Percentiles rank a stretch among this genome's conserved stretches.
These are phyloP conservation scores for Gossypium thurberi DNA, from an alignment of 345 rosid genomes.

Conservation along the genomic window DNA sequence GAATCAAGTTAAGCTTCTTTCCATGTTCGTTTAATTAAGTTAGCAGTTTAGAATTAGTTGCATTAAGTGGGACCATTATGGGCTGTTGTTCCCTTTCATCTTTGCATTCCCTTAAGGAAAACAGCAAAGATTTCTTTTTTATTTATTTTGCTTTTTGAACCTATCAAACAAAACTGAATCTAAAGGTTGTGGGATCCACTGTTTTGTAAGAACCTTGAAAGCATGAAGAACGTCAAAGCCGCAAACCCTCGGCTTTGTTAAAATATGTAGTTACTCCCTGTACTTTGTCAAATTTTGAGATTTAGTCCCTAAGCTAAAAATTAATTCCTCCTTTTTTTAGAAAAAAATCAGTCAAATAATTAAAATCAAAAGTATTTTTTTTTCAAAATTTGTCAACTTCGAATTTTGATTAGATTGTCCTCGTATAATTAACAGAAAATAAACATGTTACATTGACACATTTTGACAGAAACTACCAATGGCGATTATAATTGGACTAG, in stretches of 20 bases:
- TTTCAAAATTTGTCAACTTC: too few species aligned
- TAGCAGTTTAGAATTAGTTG: slow-evolving; percentile 10
- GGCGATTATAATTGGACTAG: too few species aligned
- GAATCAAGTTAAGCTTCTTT: slow-evolving; percentile 6
- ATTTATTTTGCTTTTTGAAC: background rate
- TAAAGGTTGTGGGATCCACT: background rate
- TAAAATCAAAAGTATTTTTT: too few species aligned
- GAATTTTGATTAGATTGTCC: too few species aligned
- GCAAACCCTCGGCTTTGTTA: background rate
- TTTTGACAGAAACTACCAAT: too few species aligned
- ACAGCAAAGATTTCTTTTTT: background rate
- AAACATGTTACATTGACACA: too few species aligned
- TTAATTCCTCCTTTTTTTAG: too few species aligned
- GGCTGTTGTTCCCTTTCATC: background rate
- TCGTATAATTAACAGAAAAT: too few species aligned
- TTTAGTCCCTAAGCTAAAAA: too few species aligned
- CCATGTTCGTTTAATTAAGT: background rate
- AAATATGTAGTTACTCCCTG: too few species aligned
- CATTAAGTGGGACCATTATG: slow-evolving; percentile 1
- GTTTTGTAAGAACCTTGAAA: background rate
- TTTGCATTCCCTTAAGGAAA: slow-evolving; percentile 9
- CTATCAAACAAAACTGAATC: background rate
- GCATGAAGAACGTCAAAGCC: background rate
- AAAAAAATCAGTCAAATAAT: too few species aligned
- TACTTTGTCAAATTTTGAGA: too few species aligned